A percentile compares a stretch with the other conserved stretches of the same genome.
phyloP scores from a whole-genome alignment of 2,329 filamentous ascomycete species.

The Penicillium sp. region DNA sequence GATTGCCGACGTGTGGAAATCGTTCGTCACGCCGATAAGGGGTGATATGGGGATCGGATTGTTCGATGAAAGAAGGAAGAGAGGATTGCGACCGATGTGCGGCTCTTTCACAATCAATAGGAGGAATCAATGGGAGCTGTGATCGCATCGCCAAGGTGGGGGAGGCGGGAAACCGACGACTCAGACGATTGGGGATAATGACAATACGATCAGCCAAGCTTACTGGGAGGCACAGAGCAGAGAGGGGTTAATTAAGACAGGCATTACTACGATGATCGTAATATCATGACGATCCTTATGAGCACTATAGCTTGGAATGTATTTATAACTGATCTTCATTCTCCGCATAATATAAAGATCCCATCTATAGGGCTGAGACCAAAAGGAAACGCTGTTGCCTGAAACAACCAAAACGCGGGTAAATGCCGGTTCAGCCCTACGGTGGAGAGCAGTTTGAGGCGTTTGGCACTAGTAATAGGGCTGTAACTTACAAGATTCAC shows the following conservation, averaged over 20 bases:
- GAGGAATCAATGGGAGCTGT: neutral
- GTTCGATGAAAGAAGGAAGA: neutral
- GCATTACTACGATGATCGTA: constrained; percentile 1
- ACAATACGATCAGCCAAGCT: neutral
- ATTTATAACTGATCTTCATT: too few species aligned
- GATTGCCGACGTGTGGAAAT: neutral
- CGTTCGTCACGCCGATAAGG: neutral
- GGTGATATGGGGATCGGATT: neutral
- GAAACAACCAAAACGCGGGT: neutral
- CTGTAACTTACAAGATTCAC: too few species aligned
- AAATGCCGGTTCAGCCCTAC: constrained; percentile 10
- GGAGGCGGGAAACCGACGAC: neutral
- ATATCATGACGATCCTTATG: neutral
- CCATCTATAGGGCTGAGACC: neutral
- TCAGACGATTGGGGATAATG: neutral
- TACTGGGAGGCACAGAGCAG: neutral
- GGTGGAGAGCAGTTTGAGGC: neutral
- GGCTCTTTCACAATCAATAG: neutral
- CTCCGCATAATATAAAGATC: too few species aligned
- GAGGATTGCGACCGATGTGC: neutral
- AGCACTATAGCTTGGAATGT: neutral
- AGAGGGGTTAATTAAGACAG: constrained; percentile 5
- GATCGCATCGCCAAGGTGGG: constrained; percentile 8
- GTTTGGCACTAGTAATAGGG: constrained; percentile 12
- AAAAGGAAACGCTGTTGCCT: constrained; percentile 7